Conservation (phyloP, 1,284 basidiomycete genomes). For the Leucoagaricus sp. region DNA sequence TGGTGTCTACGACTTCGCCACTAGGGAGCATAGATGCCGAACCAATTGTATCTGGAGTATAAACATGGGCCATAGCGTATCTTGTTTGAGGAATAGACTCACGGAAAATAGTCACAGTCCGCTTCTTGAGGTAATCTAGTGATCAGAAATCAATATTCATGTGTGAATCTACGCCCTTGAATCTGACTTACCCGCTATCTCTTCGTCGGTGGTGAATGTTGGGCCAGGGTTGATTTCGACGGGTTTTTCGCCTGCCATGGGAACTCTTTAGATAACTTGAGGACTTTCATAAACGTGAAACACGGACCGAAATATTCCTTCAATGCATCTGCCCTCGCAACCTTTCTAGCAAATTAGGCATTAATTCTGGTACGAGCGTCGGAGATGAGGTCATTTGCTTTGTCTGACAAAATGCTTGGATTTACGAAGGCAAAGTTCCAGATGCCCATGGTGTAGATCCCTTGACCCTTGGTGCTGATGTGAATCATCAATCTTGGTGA, state of each 20-base stretch:
- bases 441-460: no score
- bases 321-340: constrained; percentile 44
- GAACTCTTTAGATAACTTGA: no score
- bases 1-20: constrained; percentile 49
- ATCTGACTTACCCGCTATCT: background rate
- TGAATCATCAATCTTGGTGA: no score
- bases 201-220: background rate
- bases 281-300: background rate
- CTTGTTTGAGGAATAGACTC: background rate
- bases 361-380: no score
- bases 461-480: no score
- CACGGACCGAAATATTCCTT: constrained; percentile 28
- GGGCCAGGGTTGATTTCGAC: background rate
- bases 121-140: background rate
- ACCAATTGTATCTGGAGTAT: constrained; percentile 35
- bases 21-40: constrained; percentile 62
- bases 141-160: background rate
- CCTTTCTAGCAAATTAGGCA: constrained; percentile 19
- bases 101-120: background rate
- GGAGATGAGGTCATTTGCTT: no score
- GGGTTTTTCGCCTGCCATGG: background rate
- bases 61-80: background rate
- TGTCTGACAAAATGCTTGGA: no score
- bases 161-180: no score
- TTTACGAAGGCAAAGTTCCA: no score